Evolutionary conservation across 2,329 filamentous ascomycete species (phyloP).

Genomic region (Hymenoscyphus repandus): DNA sequence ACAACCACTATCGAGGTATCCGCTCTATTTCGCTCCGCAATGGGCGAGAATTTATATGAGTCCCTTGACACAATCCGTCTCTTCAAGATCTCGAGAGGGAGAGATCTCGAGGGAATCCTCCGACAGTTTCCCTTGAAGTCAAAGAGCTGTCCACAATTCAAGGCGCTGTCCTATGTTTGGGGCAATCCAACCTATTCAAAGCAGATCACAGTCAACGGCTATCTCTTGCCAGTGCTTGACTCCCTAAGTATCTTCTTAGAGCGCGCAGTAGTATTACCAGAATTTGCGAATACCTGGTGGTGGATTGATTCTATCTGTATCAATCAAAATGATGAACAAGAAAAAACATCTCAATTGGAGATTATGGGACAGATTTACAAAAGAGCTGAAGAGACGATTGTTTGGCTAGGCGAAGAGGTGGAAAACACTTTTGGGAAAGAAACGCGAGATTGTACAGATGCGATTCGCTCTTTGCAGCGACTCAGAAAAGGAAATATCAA

Average conservation of each 20-base stretch:
- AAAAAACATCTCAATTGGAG: slow-evolving; percentile 9
- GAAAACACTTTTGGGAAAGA: not conserved
- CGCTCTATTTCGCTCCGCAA: too few species aligned
- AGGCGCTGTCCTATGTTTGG: not conserved
- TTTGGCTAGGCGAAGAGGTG: slow-evolving; percentile 11
- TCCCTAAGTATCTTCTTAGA: not conserved
- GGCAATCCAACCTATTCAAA: not conserved
- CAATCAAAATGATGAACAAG: slow-evolving; percentile 11
- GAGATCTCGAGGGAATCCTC: not conserved
- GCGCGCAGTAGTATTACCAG: not conserved
- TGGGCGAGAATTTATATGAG: not conserved
- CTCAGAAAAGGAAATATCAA: not conserved
- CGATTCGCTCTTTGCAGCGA: not conserved
- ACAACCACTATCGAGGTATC: too few species aligned
- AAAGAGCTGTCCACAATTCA: not conserved
- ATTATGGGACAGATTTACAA: slow-evolving; percentile 17
- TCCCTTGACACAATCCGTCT: not conserved
- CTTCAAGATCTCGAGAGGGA: not conserved
- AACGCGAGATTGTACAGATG: not conserved
- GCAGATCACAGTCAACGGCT: not conserved
- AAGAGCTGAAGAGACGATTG: slow-evolving; percentile 1
- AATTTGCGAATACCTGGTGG: slow-evolving; percentile 6
- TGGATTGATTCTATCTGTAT: slow-evolving; percentile 22
- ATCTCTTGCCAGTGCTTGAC: not conserved
- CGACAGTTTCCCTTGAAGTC: not conserved